Evolutionary conservation across 768 basidiomycete genomes (phyloP).

Genomic region (Cystofilobasidium ferigula): DNA sequence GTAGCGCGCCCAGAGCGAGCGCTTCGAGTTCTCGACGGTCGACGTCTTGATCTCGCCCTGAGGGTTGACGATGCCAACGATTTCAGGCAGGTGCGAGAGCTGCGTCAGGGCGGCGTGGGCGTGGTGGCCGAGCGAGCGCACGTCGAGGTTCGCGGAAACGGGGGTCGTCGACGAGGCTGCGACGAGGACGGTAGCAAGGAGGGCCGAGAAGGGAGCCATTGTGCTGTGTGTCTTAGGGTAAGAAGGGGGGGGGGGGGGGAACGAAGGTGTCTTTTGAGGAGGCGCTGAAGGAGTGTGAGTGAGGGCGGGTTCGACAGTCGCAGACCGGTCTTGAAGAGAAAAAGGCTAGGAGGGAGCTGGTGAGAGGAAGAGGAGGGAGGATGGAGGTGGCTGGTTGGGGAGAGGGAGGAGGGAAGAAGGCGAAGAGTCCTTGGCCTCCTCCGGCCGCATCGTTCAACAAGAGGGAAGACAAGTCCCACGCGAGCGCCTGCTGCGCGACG

Average conservation of each 20-base stretch:
- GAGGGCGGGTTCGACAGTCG: neutral
- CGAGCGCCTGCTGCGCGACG: neutral
- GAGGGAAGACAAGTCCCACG: no score
- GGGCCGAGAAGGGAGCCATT: slow-evolving; percentile 3
- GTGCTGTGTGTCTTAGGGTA: neutral
- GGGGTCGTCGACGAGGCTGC: neutral
- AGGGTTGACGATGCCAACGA: slow-evolving; percentile 4
- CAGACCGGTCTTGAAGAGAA: slow-evolving; percentile 1
- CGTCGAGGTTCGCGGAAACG: neutral
- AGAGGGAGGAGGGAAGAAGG: neutral
- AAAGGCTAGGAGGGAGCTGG: neutral
- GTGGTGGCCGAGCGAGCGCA: slow-evolving; percentile 23
- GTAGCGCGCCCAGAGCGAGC: slow-evolving; percentile 18
- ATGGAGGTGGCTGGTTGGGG: neutral
- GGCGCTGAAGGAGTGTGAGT: neutral
- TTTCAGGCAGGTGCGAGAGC: slow-evolving; percentile 22
- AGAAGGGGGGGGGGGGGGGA: neutral
- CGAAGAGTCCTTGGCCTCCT: no score
- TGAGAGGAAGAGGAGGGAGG: neutral
- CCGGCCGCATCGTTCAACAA: no score
- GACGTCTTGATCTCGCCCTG: slow-evolving; percentile 15
- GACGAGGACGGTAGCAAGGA: slow-evolving; percentile 6
- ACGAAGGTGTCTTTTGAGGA: neutral
- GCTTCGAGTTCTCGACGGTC: neutral
- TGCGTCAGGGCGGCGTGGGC: slow-evolving; percentile 20